Conservation (phyloP, 495 filamentous ascomycete species). For the Aspergillus avenaceus region DNA sequence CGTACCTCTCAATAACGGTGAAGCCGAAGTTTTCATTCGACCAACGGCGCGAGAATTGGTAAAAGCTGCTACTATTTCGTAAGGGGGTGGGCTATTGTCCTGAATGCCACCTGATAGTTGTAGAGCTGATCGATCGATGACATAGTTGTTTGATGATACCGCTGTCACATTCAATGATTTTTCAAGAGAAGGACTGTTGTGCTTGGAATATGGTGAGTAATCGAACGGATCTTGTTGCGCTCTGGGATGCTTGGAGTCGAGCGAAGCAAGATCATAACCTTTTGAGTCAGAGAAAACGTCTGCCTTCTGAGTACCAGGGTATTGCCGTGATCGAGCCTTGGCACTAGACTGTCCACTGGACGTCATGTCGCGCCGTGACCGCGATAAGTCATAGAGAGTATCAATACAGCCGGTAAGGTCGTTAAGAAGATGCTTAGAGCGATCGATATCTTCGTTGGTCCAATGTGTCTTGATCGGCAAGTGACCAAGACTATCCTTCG, state of each 20-base stretch:
- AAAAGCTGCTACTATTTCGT: constrained; percentile 41
- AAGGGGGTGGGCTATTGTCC: constrained; percentile 43
- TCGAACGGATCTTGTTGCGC: constrained; percentile 13
- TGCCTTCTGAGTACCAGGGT: constrained; percentile 12
- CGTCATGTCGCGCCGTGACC: constrained; percentile 57
- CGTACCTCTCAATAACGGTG: constrained; percentile 27
- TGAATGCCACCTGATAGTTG: constrained; percentile 39
- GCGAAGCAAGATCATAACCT: constrained; percentile 21
- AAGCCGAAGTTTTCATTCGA: constrained; percentile 39
- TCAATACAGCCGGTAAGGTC: constrained; percentile 85
- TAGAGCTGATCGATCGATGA: constrained; percentile 42
- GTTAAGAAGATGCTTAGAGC: constrained; percentile 58
- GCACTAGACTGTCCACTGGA: constrained; percentile 25
- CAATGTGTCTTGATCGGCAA: constrained; percentile 40
- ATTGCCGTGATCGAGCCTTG: constrained; percentile 24
- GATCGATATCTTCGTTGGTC: constrained; percentile 47
- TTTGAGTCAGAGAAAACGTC: constrained; percentile 20
- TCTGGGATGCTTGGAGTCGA: constrained; percentile 28
- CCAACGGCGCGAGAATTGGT: constrained; percentile 46
- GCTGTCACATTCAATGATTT: constrained; percentile 13
- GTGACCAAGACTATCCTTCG: constrained; percentile 31
- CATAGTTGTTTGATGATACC: constrained; percentile 23
- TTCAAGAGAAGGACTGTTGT: constrained; percentile 17
- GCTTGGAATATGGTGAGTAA: constrained; percentile 16
- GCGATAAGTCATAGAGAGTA: constrained; percentile 81